Percentiles rank a stretch among this genome's conserved stretches.
phyloP scores from a whole-genome alignment of 495 filamentous ascomycete species.

The Cercophora newfieldiana region DNA sequence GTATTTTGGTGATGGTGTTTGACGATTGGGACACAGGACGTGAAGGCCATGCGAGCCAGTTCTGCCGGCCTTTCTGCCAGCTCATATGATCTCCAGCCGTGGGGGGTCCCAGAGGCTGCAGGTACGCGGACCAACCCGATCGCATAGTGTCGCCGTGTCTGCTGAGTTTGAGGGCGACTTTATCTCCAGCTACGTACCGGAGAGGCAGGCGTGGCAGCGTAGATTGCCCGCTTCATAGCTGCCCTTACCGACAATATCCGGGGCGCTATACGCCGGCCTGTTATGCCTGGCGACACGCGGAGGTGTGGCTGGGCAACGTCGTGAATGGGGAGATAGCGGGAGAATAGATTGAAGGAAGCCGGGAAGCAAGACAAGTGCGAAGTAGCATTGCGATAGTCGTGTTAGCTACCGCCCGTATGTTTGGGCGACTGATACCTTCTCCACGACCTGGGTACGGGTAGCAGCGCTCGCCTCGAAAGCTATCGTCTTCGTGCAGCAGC shows the following conservation, averaged over 20 bases:
- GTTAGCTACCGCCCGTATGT: background rate
- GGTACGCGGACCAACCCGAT: constrained; percentile 22
- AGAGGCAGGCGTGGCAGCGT: background rate
- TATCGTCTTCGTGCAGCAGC: background rate
- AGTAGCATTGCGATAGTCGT: background rate
- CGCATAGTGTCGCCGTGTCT: constrained; percentile 7
- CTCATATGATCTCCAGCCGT: constrained; percentile 14
- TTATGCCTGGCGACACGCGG: constrained; percentile 12
- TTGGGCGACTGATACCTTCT: background rate
- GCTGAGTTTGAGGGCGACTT: background rate
- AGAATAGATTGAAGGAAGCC: constrained; percentile 8
- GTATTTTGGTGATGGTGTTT: background rate
- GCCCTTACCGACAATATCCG: constrained; percentile 8
- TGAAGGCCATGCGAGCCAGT: constrained; percentile 14
- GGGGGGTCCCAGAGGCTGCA: constrained; percentile 12
- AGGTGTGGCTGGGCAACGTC: background rate
- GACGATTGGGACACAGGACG: constrained; percentile 19
- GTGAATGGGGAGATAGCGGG: background rate
- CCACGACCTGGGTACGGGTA: background rate
- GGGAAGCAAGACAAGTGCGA: background rate
- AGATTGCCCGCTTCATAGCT: constrained; percentile 1
- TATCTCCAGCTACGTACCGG: constrained; percentile 12
- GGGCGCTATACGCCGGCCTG: background rate
- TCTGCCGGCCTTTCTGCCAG: constrained; percentile 21
- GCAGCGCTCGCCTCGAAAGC: background rate